Conservation (phyloP, 2,329 filamentous ascomycete genomes). For the Cyphellophora attinorum region DNA sequence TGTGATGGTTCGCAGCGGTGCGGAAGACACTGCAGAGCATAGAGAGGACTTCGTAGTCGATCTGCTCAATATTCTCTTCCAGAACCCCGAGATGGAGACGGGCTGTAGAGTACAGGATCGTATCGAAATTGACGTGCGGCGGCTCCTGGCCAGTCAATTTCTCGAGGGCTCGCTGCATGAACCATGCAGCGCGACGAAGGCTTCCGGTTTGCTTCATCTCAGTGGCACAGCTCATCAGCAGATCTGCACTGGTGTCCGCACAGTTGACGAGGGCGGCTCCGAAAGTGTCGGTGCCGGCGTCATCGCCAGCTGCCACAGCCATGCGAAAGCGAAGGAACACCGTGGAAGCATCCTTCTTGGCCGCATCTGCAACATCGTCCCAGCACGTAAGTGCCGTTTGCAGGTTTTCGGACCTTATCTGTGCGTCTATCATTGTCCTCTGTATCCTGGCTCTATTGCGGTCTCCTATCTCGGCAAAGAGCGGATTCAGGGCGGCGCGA, state of each 20-base stretch:
- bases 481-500: conserved; percentile 51
- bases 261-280: conserved; percentile 2
- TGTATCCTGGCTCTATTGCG: conserved; percentile 59
- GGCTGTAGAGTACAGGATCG: conserved; percentile 46
- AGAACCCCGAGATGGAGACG: conserved; percentile 37
- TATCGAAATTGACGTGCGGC: conserved; percentile 48
- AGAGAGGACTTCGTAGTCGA: conserved; percentile 9
- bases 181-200: conserved; percentile 48
- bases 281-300: conserved; percentile 47
- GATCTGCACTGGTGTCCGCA: conserved; percentile 36
- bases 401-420: too few species aligned
- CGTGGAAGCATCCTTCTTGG: conserved; percentile 62
- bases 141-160: conserved; percentile 41
- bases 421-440: too few species aligned
- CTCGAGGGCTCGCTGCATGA: conserved; percentile 52
- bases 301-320: conserved; percentile 43
- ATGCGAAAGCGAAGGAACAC: conserved; percentile 49
- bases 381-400: too few species aligned
- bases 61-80: conserved; percentile 17
- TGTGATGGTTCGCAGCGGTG: conserved; percentile 2
- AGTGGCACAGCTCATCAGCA: conserved; percentile 70
- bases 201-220: conserved; percentile 63
- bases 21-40: conserved; percentile 14
- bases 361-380: conserved; percentile 22
- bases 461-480: conserved; percentile 58